These are phyloP conservation scores for Fusarium sarcochroum DNA, from an alignment of 2,329 filamentous ascomycete genomes.

Conservation along the genomic window DNA sequence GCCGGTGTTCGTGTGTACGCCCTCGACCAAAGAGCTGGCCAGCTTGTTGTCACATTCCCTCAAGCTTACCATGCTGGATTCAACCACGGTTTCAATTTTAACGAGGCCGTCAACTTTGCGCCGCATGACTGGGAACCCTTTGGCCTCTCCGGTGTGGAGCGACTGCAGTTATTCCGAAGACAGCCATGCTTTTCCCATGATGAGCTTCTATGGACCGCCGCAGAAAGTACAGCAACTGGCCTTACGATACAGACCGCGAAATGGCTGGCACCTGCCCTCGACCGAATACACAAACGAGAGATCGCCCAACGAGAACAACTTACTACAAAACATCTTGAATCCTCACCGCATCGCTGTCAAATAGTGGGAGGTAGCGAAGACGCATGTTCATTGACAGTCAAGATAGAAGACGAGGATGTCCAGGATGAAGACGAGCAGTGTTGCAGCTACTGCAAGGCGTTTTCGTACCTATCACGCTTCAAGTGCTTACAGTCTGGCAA, in stretches of 20 bases:
- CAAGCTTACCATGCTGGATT: constrained; percentile 98
- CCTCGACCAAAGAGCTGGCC: constrained; percentile 93
- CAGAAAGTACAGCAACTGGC: constrained; percentile 76
- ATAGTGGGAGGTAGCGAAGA: constrained; percentile 60
- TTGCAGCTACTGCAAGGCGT: constrained; percentile 92
- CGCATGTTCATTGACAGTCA: constrained; percentile 72
- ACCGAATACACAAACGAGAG: constrained; percentile 83
- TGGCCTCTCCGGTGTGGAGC: constrained; percentile 86
- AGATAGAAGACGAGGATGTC: constrained; percentile 79
- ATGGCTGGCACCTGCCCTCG: constrained; percentile 91
- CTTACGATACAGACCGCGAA: constrained; percentile 89
- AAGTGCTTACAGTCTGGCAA: constrained; percentile 87
- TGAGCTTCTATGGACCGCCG: constrained; percentile 91
- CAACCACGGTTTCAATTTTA: constrained; percentile 99
- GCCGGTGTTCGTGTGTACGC: constrained; percentile 94
- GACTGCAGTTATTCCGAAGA: constrained; percentile 87
- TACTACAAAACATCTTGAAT: constrained; percentile 72
- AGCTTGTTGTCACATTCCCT: constrained; percentile 96
- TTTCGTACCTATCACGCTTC: constrained; percentile 91
- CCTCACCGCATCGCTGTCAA: constrained; percentile 67
- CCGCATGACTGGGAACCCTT: constrained; percentile 95
- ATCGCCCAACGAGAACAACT: constrained; percentile 77
- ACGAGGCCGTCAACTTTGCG: constrained; percentile 98
- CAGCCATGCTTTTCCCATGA: constrained; percentile 99
- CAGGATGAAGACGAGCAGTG: constrained; percentile 95